Evolutionary conservation across 345 rosid genomes (phyloP), one percentile per base, ranked within the genome.

Genomic region (Odontarrhena argentea): DNA sequence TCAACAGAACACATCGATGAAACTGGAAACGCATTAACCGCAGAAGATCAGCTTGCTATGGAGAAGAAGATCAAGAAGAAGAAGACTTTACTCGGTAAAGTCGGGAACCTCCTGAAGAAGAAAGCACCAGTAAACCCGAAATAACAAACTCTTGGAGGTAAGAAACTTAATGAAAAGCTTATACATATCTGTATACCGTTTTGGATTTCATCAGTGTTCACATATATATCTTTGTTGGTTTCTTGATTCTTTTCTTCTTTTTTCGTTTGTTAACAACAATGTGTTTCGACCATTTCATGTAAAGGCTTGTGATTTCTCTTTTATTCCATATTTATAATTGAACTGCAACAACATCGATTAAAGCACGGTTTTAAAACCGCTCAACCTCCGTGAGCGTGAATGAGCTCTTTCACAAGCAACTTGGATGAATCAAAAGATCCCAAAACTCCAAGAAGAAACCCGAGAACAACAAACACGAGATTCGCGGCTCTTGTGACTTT

Each of bases 71-170:
- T 56, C 3, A 94, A 94, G 87, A 91, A 90, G 82, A 93, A 87
- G 86, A 94, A 91, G 71, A 91, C 95, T 18, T 81, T 91, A 77
- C 87, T 94, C 40, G 84, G 83, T 45, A 94, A 94, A 78, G 92
- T 94, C 24, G 97, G 99, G 63, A 94, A 83, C 71, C 84, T 94
- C 18, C 95, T 94, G 12, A 94, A 91, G 87, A 94, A 94, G 92
- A 94, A 87, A 79, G 69, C 86, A 63, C 69, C 83, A 32, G 77
- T 81, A 81, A 88, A 78, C 79, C 89, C 55, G 53, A 89, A 86
- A 76, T 90, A 78, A 48, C 65, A 74, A 67, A 60, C 63, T 53
- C 44, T 22, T 61, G 0, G 38, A 68, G 78, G 78, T 74, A 68
- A 54, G 69, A 5, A 44, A 45, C 36, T 32, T 26, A 5, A 25